Percentiles rank a stretch among this genome's conserved stretches.
Evolutionary conservation across 2,329 filamentous ascomycete genomes (phyloP).

Genomic region (Apiospora hydei): DNA sequence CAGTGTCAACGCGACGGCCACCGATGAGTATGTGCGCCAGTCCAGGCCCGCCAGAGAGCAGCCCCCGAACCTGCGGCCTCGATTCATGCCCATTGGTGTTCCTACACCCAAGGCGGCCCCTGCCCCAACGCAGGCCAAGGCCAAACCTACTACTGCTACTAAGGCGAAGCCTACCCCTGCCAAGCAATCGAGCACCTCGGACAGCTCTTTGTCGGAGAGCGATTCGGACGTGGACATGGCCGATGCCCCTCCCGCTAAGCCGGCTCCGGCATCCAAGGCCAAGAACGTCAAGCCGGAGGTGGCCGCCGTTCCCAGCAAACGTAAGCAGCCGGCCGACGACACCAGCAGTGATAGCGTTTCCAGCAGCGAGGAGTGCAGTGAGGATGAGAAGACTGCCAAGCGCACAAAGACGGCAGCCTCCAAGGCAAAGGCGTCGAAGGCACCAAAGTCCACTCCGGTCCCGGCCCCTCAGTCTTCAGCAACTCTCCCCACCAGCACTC

Average conservation of each 20-base stretch:
- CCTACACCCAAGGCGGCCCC: slow-evolving; percentile 35
- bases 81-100: slow-evolving; percentile 72
- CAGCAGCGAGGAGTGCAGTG: slow-evolving; percentile 28
- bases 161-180: slow-evolving; percentile 26
- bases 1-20: slow-evolving; percentile 48
- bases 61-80: slow-evolving; percentile 70
- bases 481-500: neutral
- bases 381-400: slow-evolving; percentile 40
- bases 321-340: slow-evolving; percentile 46
- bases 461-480: neutral
- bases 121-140: slow-evolving; percentile 22
- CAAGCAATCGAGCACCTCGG: slow-evolving; percentile 27
- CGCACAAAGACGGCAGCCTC: slow-evolving; percentile 41
- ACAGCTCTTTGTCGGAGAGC: slow-evolving; percentile 52
- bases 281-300: slow-evolving; percentile 35
- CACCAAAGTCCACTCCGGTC: neutral
- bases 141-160: slow-evolving; percentile 25
- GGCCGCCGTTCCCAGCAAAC: slow-evolving; percentile 42
- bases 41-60: slow-evolving; percentile 65
- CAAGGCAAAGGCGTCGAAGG: neutral
- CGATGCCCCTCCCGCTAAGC: slow-evolving; percentile 43
- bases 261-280: slow-evolving; percentile 31
- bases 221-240: slow-evolving; percentile 56
- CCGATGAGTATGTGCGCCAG: slow-evolving; percentile 52
- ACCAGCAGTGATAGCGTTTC: slow-evolving; percentile 30